Evolutionary conservation across 768 basidiomycete genomes (phyloP), one percentile per base, ranked within the genome.

Genomic region (Lepiota brunneoincarnata): DNA sequence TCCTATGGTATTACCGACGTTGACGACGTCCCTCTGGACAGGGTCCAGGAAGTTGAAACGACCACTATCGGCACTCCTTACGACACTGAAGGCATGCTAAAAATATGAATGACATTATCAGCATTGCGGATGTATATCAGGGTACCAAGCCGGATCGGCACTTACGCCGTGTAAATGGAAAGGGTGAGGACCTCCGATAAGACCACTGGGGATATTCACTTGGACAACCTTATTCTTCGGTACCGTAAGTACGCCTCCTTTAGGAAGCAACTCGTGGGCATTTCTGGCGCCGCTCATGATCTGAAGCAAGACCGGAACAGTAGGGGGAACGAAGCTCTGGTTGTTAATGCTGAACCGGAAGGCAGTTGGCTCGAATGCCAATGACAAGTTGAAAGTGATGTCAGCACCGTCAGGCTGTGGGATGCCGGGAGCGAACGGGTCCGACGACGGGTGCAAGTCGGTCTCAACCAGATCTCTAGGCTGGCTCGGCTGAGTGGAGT

Each of bases 11-110:
- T 45, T 28, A 15, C 72, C 72, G 23, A 63, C 64, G 35, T 62
- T 68, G 21, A 74, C 72, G 4, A 74, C 72, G 50, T 75, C 75
- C 6, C 75, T 67, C 35, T 62, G 62, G 24, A 69, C 75, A 0
- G 86, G 86, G 62, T 84, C 82, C 31, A 55, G 64, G 26, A 70
- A 76, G 59, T 79, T 79, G 55, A 71, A 71, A 7, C 38, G 52
- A 2, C 60, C 54, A 40, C 62, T 72, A 9, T 74, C 73, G 2
- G 74, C 73, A 51, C 70, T 74, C 24, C 74, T 68, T 18, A 79
- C 66, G 20, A 78, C 76, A 41, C 63, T 63, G 58, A 74, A 74
- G 18, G 63, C 54, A 52, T 74, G 70, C 70, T 73, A 51, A 20
- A 54, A 31, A n/a, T n/a, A n/a, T n/a, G n/a, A 42, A 17, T 26